Evolutionary conservation across 768 basidiomycete genomes (phyloP), one percentile per base, ranked within the genome.

Genomic region (Rhizopogon salebrosus): DNA sequence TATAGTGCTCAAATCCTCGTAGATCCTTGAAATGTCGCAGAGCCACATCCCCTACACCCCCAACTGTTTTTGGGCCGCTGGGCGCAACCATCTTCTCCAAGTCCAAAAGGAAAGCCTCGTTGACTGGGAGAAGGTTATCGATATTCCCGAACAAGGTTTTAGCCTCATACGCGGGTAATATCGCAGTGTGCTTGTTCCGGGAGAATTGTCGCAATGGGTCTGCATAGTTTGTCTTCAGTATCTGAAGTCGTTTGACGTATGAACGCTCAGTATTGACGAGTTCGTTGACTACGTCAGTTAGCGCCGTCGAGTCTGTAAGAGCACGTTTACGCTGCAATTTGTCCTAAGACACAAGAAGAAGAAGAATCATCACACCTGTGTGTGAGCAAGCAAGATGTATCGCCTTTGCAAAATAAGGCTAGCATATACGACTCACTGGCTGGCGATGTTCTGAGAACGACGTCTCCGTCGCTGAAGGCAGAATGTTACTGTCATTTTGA

Each of bases 61-160:
- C 80, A 39, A 85, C 77, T 20, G 72, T 71, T 56, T 71, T 74
- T 38, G 72, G 63, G 45, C 83, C 85, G 58, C 79, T 79, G n/a
- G 80, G 80, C 5, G 74, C 73, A 34, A 83, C 57, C 84, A 93
- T 87, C 67, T 78, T 82, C 66, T 95, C 92, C 31, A 99, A 72
- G 62, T 95, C 91, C 1, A 70, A 66, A 35, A 98, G 72, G 65
- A 98, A 95, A 0, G 84, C 83, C 62, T 92, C 88, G 62, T 98
- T 93, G n/a, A 92, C 89, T 1, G 85, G 85, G 3, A 98, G 69
- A 20, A 99, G 78, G 48, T 82, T 85, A 67, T 98, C 95, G 48
- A 98, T 80, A 70, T 99, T 98, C 51, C 91, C 92, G 60, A 99
- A 98, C 22, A 99, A 77, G 1, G 83, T 90, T 58, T 90, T 94